phyloP scores from a whole-genome alignment of 352 stramenopile genomes.

The Thalassiosira livingstoniorum region DNA sequence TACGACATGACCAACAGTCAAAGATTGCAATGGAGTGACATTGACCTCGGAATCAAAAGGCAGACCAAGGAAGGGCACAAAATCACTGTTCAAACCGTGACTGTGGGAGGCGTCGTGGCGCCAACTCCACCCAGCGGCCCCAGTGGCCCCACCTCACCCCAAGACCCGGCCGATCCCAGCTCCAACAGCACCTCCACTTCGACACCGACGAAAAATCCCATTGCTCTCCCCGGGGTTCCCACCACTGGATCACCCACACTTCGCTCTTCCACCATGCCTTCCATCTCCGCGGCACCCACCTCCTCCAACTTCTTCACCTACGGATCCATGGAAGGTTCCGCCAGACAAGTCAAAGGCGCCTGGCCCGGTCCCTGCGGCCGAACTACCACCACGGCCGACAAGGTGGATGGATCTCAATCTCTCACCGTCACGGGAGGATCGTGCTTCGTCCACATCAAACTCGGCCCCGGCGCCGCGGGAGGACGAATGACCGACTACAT shows the following conservation, averaged over 20 bases:
- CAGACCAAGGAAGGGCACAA: slow-evolving; percentile 40
- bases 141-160: too few relatives aligned
- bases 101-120: too few relatives aligned
- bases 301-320: slow-evolving; percentile 37
- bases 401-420: slow-evolving; percentile 23
- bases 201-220: background rate
- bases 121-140: too few relatives aligned
- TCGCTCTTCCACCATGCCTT: background rate
- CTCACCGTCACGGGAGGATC: slow-evolving; percentile 31
- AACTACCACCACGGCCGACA: background rate
- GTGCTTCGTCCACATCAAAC: slow-evolving; percentile 46
- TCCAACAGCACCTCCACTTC: background rate
- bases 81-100: slow-evolving; percentile 52
- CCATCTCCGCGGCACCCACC: slow-evolving; percentile 19
- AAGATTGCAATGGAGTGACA: slow-evolving; percentile 59
- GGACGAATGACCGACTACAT: slow-evolving; percentile 25
- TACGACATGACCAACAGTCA: slow-evolving; percentile 61
- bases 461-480: slow-evolving; percentile 20
- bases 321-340: slow-evolving; percentile 51
- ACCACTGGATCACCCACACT: background rate
- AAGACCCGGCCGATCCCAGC: too few relatives aligned
- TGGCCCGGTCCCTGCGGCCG: slow-evolving; percentile 17
- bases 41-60: too few relatives aligned
- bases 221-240: too few relatives aligned
- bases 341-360: background rate